Evolutionary conservation across 164 flowering plant species (phyloP).

Genomic region (Buxus sempervirens): DNA sequence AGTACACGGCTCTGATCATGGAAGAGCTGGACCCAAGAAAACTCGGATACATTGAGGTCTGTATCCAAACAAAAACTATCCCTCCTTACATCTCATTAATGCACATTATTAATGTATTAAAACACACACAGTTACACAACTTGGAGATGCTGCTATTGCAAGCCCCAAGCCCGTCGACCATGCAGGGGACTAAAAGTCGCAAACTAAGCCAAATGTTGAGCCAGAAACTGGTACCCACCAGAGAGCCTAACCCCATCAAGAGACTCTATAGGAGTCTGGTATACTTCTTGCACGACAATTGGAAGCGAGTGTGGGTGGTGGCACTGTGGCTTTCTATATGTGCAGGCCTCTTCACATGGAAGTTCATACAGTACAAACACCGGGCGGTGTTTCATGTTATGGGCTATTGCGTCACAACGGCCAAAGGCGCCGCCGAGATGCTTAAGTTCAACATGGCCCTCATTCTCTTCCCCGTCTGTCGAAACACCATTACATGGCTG

Average conservation of each 20-base stretch:
- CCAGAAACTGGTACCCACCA: slow-evolving; percentile 47
- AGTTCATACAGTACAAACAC: slow-evolving; percentile 56
- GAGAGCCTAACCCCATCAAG: slow-evolving; percentile 42
- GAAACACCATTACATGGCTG: slow-evolving; percentile 73
- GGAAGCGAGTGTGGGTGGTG: slow-evolving; percentile 70
- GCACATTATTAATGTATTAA: no score
- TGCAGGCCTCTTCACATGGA: slow-evolving; percentile 60
- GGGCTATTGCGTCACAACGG: slow-evolving; percentile 65
- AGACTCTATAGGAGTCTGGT: slow-evolving; percentile 14
- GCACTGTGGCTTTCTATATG: slow-evolving; percentile 50
- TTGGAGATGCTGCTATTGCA: slow-evolving; percentile 58
- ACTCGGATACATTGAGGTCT: slow-evolving; percentile 50
- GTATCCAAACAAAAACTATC: not conserved
- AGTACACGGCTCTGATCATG: slow-evolving; percentile 55
- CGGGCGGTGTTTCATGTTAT: slow-evolving; percentile 57
- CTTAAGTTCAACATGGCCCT: slow-evolving; percentile 76
- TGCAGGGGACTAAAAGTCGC: slow-evolving; percentile 31
- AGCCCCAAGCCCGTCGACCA: slow-evolving; percentile 39
- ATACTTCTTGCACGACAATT: slow-evolving; percentile 59
- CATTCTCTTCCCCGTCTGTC: slow-evolving; percentile 60
- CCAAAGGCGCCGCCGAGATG: slow-evolving; percentile 76
- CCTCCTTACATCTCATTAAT: not conserved
- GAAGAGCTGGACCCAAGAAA: slow-evolving; percentile 50
- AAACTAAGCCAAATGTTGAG: slow-evolving; percentile 46
- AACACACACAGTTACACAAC: slow-evolving; percentile 35